Conservation (phyloP, 352 stramenopile species). For the Globisporangium uncinulatum region DNA sequence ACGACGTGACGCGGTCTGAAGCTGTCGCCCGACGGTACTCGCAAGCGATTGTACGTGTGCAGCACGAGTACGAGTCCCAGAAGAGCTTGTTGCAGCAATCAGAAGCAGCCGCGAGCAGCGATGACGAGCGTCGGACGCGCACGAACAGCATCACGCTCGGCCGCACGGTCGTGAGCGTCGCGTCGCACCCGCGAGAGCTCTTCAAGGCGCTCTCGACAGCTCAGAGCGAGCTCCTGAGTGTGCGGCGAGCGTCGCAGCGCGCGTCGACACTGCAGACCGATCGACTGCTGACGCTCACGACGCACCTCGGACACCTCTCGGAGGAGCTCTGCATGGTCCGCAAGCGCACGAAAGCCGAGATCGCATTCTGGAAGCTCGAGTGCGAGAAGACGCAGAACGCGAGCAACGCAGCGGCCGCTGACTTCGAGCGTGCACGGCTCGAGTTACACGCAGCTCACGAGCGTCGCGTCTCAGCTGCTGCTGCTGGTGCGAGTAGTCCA, state of each 20-base stretch:
- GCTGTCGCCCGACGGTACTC: constrained; percentile 41
- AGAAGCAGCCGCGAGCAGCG: constrained; percentile 29
- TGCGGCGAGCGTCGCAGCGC: constrained; percentile 41
- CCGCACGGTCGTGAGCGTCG: constrained; percentile 44
- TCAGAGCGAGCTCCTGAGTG: constrained; percentile 34
- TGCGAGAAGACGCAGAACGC: constrained; percentile 59
- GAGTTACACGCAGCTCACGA: constrained; percentile 22
- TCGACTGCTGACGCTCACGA: constrained; percentile 55
- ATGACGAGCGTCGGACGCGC: constrained; percentile 39
- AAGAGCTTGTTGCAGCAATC: constrained; percentile 33
- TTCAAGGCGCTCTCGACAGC: constrained; percentile 52
- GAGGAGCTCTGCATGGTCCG: constrained; percentile 62
- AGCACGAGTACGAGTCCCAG: constrained; percentile 47
- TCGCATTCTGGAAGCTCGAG: constrained; percentile 65
- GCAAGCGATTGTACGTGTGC: constrained; percentile 43
- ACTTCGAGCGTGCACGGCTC: constrained; percentile 27
- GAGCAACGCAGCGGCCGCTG: constrained; percentile 28
- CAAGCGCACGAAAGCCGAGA: constrained; percentile 48
- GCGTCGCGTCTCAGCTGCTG: not conserved
- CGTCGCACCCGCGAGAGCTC: constrained; percentile 51
- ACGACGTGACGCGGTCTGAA: constrained; percentile 44
- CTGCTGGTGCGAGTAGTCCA: not conserved
- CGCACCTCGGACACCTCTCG: constrained; percentile 55
- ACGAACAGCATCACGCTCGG: constrained; percentile 55
- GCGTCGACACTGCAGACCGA: constrained; percentile 53